Base-by-base conservation (phyloP, 805 yeast species). In the Gaillardinia entomophila region DNA sequence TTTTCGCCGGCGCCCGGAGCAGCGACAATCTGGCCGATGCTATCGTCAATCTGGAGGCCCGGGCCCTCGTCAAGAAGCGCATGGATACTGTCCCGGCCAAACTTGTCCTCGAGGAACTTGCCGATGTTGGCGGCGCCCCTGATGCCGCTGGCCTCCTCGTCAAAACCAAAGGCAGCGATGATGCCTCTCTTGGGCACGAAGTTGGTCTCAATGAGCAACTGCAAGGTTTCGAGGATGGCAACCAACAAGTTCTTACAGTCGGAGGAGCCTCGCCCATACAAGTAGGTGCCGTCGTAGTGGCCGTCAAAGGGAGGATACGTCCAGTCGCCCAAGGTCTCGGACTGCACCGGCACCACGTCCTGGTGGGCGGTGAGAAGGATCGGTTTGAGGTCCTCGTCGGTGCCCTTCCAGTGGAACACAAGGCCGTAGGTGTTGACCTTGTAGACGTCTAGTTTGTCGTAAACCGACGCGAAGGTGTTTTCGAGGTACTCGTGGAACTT, bases 21-120 rank as follows among this genome's bases (percentile, higher is more conserved):
- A 51, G 51, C 95, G 78, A 71, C 60, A 24, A 48, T 49, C 48
- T 80, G 83, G 13, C 75, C 77, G 11, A 79, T 73, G 16, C 42
- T 27, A 2, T 45, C 38, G 26, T 57, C 63, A 10, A 35, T 26
- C 4, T 36, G 33, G 16, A 61, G 37, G 3, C 76, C 71, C 3
- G 78, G 73, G 17, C 50, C 50, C 22, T 46, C 50, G 20, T 46
- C 50, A 13, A 46, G 34, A 16, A 46, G 32, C 15, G 49, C 47
- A 26, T 42, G 36, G 28, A 46, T 32, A 1, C 41, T 31, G 32
- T 46, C 38, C 13, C 26, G 26, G 6, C 50, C 50, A 14, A 42
- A 46, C 12, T 33, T 31, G 20, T 44, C 27, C 32, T 38, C 36
- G 32, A 46, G 35, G 23, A 35, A 42, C 13, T 31, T 25, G 14